phyloP scores from a whole-genome alignment of 2,329 filamentous ascomycete genomes.

The Aplosporella prunicola region DNA sequence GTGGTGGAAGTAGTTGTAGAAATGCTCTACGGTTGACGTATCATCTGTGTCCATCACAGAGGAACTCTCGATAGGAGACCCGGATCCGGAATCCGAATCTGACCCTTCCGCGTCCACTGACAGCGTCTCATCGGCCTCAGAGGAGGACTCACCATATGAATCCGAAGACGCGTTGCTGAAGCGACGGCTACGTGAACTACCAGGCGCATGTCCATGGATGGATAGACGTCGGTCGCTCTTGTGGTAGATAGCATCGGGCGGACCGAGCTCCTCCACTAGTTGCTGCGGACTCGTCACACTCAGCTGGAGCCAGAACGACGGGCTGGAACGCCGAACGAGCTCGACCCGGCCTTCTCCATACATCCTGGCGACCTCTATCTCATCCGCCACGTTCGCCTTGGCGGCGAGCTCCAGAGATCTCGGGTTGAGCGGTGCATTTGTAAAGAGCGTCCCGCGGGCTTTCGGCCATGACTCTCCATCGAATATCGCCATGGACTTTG shows the following conservation, averaged over 20 bases:
- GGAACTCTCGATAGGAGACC: conserved; percentile 51
- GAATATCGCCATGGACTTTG: conserved; percentile 84
- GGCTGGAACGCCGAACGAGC: conserved; percentile 60
- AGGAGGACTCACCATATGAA: conserved; percentile 13
- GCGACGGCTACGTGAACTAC: background rate
- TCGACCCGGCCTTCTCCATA: conserved; percentile 72
- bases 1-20: conserved; percentile 96
- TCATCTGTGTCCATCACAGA: conserved; percentile 20
- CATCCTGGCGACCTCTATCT: conserved; percentile 72
- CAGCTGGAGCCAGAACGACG: conserved; percentile 61
- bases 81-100: conserved; percentile 11
- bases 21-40: conserved; percentile 57
- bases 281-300: conserved; percentile 89
- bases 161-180: conserved; percentile 3
- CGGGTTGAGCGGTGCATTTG: conserved; percentile 61
- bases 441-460: conserved; percentile 67
- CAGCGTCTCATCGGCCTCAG: conserved; percentile 18
- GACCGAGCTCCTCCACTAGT: conserved; percentile 78
- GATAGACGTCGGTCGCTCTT: conserved; percentile 84
- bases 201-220: conserved; percentile 51
- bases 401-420: conserved; percentile 59
- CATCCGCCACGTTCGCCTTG: conserved; percentile 67
- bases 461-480: conserved; percentile 85
- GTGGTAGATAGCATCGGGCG: conserved; percentile 86
- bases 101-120: conserved; percentile 2